phyloP scores from a whole-genome alignment of 73 alveolate species.

The Paramecium sonneborni region DNA sequence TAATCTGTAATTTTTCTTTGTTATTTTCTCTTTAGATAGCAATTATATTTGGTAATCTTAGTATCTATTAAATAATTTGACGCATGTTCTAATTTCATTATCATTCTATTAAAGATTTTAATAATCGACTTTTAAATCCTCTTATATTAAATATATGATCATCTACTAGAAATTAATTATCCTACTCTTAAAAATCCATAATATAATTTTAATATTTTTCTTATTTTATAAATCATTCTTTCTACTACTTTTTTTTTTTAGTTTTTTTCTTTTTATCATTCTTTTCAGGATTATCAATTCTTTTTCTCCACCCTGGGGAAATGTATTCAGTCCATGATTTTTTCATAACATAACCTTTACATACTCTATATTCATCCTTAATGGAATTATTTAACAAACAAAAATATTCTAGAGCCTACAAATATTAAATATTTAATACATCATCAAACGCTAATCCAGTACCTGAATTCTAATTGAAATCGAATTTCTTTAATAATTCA shows the following conservation, averaged over 20 bases:
- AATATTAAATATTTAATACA: neutral
- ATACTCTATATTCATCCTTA: neutral
- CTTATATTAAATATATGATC: neutral
- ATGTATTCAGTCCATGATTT: constrained; percentile 44
- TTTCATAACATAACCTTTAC: neutral
- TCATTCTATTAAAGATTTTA: neutral
- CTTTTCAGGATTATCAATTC: too few species aligned
- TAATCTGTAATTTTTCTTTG: neutral
- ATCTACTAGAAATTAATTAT: neutral
- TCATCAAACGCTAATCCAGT: neutral
- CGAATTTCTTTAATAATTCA: constrained; percentile 35
- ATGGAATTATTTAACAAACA: neutral
- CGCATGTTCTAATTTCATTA: neutral
- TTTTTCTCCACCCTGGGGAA: constrained; percentile 5
- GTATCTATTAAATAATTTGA: neutral
- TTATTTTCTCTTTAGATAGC: neutral
- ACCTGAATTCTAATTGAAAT: constrained; percentile 47
- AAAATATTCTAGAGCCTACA: neutral
- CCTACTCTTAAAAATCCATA: neutral
- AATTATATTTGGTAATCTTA: neutral
- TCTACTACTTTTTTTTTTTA: too few species aligned
- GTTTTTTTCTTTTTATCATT: too few species aligned
- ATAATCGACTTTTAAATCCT: neutral
- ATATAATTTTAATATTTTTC: neutral
- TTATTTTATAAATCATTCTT: too few species aligned